A percentile compares a stretch with the other conserved stretches of the same genome.
These are phyloP conservation scores for Sporothrix brasiliensis DNA, from an alignment of 2,329 filamentous ascomycete genomes.

Conservation along the genomic window DNA sequence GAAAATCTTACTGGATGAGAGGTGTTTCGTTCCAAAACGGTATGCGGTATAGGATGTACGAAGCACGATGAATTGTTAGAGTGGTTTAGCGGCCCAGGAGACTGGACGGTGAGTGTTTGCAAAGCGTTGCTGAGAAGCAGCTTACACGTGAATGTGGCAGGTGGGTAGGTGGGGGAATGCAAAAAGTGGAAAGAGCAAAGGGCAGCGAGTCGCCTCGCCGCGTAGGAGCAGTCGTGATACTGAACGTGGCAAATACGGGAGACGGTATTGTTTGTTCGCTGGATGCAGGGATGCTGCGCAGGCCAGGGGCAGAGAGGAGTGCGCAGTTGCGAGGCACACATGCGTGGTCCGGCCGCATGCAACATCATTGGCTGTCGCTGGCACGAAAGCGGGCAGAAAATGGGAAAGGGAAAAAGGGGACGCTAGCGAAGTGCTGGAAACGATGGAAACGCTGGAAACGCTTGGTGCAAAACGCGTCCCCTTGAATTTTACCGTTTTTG, in stretches of 20 bases:
- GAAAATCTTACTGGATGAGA: slow-evolving; percentile 4
- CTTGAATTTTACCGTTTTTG: slow-evolving; percentile 22
- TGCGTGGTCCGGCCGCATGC: not conserved
- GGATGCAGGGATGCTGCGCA: slow-evolving; percentile 22
- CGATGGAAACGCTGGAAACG: not conserved
- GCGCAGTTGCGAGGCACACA: not conserved
- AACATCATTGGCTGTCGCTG: slow-evolving; percentile 1
- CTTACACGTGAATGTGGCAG: slow-evolving; percentile 1
- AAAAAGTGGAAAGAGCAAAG: not conserved
- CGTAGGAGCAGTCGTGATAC: not conserved
- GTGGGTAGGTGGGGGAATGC: no score
- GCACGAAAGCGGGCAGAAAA: not conserved
- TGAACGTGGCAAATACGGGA: not conserved
- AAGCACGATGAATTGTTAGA: not conserved
- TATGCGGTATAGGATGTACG: not conserved
- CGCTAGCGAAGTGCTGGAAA: not conserved
- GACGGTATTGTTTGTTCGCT: not conserved
- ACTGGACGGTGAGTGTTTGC: slow-evolving; percentile 11
- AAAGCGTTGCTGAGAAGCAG: not conserved
- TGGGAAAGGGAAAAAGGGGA: slow-evolving; percentile 11
- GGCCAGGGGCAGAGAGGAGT: slow-evolving; percentile 21
- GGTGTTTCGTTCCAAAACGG: not conserved
- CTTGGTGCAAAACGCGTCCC: slow-evolving; percentile 30
- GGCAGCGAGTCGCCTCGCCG: not conserved
- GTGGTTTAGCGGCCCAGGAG: not conserved